Conservation (phyloP, 2,329 filamentous ascomycete genomes). For the Cephalotrichum gorgonifer region DNA sequence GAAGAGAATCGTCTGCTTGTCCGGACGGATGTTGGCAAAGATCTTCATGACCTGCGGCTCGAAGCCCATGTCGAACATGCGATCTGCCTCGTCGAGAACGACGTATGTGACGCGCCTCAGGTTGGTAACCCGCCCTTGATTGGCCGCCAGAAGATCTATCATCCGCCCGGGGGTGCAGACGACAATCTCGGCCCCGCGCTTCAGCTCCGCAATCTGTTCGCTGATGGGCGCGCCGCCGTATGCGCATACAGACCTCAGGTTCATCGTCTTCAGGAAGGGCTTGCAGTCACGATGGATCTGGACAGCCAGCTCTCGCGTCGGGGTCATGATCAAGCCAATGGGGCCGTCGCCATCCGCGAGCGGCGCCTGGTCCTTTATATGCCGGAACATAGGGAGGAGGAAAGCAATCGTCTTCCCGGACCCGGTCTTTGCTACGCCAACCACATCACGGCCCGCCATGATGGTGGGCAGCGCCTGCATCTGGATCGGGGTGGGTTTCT, state of each 20-base stretch:
- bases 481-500: conserved; percentile 87
- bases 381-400: conserved; percentile 90
- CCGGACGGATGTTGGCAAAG: conserved; percentile 79
- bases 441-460: conserved; percentile 92
- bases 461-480: conserved; percentile 89
- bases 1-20: conserved; percentile 89
- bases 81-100: conserved; percentile 92
- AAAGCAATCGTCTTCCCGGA: conserved; percentile 97
- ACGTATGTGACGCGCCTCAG: conserved; percentile 83
- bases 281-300: conserved; percentile 95
- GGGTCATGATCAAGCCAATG: conserved; percentile 81
- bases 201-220: conserved; percentile 93
- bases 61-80: conserved; percentile 99
- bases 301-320: conserved; percentile 83
- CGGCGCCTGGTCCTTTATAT: conserved; percentile 86
- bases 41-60: conserved; percentile 98
- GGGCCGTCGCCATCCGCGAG: conserved; percentile 80
- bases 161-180: conserved; percentile 92
- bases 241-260: conserved; percentile 78
- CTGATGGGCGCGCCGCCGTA: conserved; percentile 95
- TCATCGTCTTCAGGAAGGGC: conserved; percentile 80
- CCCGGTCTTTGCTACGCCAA: conserved; percentile 94
- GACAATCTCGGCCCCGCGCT: conserved; percentile 88
- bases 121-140: conserved; percentile 89
- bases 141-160: conserved; percentile 89